phyloP scores from a whole-genome alignment of 257 asterid species.

The Anisodus acutangulus region DNA sequence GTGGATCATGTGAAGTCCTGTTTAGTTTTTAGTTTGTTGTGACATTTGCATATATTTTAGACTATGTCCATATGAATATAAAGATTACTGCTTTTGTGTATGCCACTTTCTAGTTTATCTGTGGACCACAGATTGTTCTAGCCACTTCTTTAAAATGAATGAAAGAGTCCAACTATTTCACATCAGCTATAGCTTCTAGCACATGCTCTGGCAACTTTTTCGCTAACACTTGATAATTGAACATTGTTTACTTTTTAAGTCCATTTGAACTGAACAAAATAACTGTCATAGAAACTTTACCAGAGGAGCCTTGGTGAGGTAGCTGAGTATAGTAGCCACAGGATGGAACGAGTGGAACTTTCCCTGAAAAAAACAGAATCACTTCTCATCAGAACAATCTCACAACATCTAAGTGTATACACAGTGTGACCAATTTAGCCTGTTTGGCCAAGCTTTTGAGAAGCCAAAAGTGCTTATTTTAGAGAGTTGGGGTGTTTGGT shows the following conservation, averaged over 20 bases:
- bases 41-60: background rate
- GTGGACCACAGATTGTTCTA: conserved; percentile 1
- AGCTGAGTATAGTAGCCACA: conserved; percentile 91
- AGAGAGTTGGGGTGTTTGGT: too few species aligned
- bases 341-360: conserved; percentile 98
- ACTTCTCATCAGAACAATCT: background rate
- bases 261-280: background rate
- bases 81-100: background rate
- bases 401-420: conserved; percentile 1
- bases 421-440: background rate
- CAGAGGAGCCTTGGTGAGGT: conserved; percentile 96
- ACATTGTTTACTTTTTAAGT: background rate
- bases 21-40: background rate
- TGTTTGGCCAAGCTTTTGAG: too few species aligned
- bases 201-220: background rate
- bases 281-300: conserved; percentile 43
- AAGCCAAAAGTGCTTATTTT: too few species aligned
- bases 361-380: conserved; percentile 51
- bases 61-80: background rate
- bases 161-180: background rate
- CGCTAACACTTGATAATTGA: background rate
- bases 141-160: background rate
- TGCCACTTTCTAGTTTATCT: background rate
- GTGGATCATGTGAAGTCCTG: background rate
- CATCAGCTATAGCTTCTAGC: background rate